Evolutionary conservation across 164 flowering plant genomes (phyloP).

Genomic region (Dillenia suffruticosa): DNA sequence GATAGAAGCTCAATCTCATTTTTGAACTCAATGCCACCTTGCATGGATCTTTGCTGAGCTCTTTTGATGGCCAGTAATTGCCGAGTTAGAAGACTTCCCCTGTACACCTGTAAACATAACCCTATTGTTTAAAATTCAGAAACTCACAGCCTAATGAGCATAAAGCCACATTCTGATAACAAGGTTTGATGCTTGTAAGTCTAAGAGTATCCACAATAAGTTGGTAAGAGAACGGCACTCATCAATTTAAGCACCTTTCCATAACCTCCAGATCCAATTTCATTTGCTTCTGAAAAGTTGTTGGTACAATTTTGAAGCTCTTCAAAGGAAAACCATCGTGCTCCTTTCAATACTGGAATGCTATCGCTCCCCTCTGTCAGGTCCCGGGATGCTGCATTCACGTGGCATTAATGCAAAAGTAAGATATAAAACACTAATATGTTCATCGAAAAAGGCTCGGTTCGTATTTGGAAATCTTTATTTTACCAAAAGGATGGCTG

Average conservation of each 20-base stretch:
- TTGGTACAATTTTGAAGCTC: slow-evolving; percentile 57
- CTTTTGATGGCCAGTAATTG: slow-evolving; percentile 51
- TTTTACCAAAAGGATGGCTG: slow-evolving; percentile 39
- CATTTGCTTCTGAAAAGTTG: slow-evolving; percentile 55
- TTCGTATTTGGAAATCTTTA: background rate
- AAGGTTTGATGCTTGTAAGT: background rate
- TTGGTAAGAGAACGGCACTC: background rate
- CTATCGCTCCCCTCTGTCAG: slow-evolving; percentile 20
- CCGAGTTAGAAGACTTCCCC: slow-evolving; percentile 36
- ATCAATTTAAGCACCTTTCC: slow-evolving; percentile 36
- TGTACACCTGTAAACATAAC: slow-evolving; percentile 36
- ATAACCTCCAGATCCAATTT: slow-evolving; percentile 65
- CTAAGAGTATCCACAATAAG: background rate
- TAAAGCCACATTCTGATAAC: too few species aligned
- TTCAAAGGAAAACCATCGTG: slow-evolving; percentile 52
- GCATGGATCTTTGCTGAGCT: slow-evolving; percentile 52
- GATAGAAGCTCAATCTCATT: slow-evolving; percentile 63
- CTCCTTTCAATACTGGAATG: slow-evolving; percentile 57
- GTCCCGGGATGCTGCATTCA: slow-evolving; percentile 45
- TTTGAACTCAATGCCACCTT: slow-evolving; percentile 50
- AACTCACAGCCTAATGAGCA: too few species aligned
- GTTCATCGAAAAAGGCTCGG: background rate
- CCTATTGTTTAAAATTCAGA: too few species aligned
- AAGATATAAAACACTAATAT: background rate
- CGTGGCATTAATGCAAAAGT: background rate